These are phyloP conservation scores for Ziziphus jujuba DNA, from an alignment of 306 rosid genomes.

Conservation along the genomic window DNA sequence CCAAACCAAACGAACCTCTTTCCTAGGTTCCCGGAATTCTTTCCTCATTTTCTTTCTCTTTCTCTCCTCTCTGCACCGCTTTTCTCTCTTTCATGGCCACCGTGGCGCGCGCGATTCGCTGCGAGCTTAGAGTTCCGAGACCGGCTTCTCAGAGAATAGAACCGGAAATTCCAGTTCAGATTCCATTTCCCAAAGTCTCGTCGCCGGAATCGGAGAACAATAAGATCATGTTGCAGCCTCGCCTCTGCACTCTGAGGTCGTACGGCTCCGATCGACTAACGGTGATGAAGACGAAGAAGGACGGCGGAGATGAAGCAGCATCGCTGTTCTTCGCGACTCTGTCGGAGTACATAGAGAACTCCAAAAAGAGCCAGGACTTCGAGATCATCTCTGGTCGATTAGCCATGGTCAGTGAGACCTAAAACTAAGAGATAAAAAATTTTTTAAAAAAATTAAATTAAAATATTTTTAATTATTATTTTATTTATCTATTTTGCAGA, in stretches of 20 bases:
- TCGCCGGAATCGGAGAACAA: constrained; percentile 38
- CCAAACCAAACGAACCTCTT: background rate
- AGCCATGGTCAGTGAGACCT: constrained; percentile 71
- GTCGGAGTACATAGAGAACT: constrained; percentile 77
- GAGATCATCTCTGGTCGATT: constrained; percentile 92
- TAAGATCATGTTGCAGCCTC: constrained; percentile 79
- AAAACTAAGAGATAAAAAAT: background rate
- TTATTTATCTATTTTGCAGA: no score
- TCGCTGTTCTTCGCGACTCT: constrained; percentile 70
- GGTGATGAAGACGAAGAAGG: constrained; percentile 41
- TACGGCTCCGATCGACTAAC: constrained; percentile 63
- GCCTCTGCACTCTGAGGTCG: constrained; percentile 77
- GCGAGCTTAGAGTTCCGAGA: constrained; percentile 31
- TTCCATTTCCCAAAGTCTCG: constrained; percentile 44
- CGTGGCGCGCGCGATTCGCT: constrained; percentile 40
- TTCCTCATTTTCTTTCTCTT: background rate
- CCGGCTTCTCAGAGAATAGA: constrained; percentile 24
- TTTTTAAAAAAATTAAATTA: background rate
- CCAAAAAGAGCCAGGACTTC: constrained; percentile 84
- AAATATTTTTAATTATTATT: no score
- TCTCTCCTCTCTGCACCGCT: background rate
- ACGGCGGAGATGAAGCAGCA: constrained; percentile 36
- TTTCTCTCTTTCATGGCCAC: constrained; percentile 37
- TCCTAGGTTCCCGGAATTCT: constrained; percentile 12
- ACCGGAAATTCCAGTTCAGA: constrained; percentile 30